Evolutionary conservation across 2,329 filamentous ascomycete species (phyloP), one percentile per base, ranked within the genome.

Genomic region (Akanthomyces lecanii): DNA sequence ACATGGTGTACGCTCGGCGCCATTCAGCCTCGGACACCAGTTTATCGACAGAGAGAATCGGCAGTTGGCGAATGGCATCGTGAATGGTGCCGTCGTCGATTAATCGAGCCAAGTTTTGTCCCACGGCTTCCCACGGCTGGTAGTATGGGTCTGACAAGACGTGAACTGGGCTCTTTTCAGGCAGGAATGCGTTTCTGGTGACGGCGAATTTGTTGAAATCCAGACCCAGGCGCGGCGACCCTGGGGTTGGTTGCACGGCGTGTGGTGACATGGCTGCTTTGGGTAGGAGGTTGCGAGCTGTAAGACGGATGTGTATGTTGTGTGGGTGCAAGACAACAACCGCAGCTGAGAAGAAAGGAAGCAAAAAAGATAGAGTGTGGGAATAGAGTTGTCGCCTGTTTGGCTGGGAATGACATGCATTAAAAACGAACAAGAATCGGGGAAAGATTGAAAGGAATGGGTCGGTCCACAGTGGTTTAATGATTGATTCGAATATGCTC

Each of bases 1-100:
- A 79, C 8, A 96, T 81, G 3, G 88, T 82, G 74, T 96, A 96
- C 62, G 92, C 92, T 67, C 92, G 82, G 66, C 89, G 82, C 91
- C 91, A 96, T 78, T 96, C 89, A 1, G 83, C 76, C 68, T 91
- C 87, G 2, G 81, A 82, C 4, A 75, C 73, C 6, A 97, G 79
- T 6, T 82, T 78, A 21, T 85, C 79, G 0, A 88, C 89, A 0
- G 87, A 88, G 1, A 97, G 79, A 0, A 91, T 73, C 0, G 90
- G 88, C n/a, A 96, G 77, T 4, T 77, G 72, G 51, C 89, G 81
- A 12, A 95, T 82, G 5, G 84, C 80, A 0, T 80, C 74, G 47
- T 89, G 84, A 40, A 96, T 78, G 44, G 85, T 81, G 67, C 83
- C 84, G 63, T 82, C 83, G 28, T 89, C 77, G 33, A 96, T 81